phyloP scores from a whole-genome alignment of 495 filamentous ascomycete species.

The Chlorociboria aeruginascens region DNA sequence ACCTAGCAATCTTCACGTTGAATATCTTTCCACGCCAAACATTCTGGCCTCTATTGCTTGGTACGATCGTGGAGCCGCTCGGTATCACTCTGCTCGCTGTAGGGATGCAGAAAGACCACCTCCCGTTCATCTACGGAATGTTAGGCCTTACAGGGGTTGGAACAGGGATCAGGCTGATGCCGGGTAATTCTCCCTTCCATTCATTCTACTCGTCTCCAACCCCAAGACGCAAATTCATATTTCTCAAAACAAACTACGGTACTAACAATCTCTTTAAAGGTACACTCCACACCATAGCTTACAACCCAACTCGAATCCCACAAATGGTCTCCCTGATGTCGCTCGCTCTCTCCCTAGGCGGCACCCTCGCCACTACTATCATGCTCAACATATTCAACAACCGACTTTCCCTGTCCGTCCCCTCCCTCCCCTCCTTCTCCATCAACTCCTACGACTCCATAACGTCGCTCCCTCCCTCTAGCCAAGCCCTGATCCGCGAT shows the following conservation, averaged over 20 bases:
- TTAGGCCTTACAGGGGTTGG: conserved; percentile 46
- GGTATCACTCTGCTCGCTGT: conserved; percentile 36
- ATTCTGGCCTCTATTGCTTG: conserved; percentile 35
- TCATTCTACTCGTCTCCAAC: too few species aligned
- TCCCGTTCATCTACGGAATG: conserved; percentile 40
- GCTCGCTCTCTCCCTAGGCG: conserved; percentile 43
- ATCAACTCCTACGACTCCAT: conserved; percentile 10
- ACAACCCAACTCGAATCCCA: conserved; percentile 38
- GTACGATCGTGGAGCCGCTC: conserved; percentile 33
- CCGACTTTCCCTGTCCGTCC: conserved; percentile 19
- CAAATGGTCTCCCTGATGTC: conserved; percentile 37
- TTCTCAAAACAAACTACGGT: too few species aligned
- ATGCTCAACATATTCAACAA: conserved; percentile 54
- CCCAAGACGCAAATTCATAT: too few species aligned
- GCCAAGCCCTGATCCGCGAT: conserved; percentile 19
- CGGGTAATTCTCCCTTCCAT: conserved; percentile 3
- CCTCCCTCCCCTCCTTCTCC: conserved; percentile 7
- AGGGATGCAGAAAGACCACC: conserved; percentile 29
- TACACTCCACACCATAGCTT: conserved; percentile 39
- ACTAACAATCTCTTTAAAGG: too few species aligned
- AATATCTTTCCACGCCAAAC: conserved; percentile 46
- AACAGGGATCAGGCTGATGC: conserved; percentile 40
- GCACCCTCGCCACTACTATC: conserved; percentile 42
- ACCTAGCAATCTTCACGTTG: conserved; percentile 38
- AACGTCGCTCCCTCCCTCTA: conserved; percentile 13